Evolutionary conservation across 495 filamentous ascomycete genomes (phyloP), one percentile per base, ranked within the genome.

Genomic region (Aspergillus sclerotioniger): DNA sequence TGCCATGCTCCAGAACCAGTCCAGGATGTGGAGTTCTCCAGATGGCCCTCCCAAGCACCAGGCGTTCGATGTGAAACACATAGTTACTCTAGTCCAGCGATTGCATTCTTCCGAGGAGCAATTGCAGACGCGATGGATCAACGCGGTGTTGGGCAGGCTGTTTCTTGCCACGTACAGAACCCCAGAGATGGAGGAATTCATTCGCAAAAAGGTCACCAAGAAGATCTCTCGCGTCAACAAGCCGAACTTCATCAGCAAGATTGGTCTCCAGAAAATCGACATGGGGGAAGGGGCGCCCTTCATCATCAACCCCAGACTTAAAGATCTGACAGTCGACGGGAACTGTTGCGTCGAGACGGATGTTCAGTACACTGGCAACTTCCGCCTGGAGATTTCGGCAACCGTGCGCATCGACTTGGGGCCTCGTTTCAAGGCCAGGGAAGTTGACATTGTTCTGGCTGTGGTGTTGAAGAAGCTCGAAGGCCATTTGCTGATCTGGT

Each of bases 221-320:
- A 98, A 98, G 74, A 98, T 98, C 29, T 85, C 93, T 5, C 85
- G 94, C 20, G 94, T 96, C 37, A 92, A 92, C 60, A 92, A 91
- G 61, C 94, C 94, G 0, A 86, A 88, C 9, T 96, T 98, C 58
- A 83, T 98, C 35, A 91, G 88, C 54, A 84, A 85, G 54, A 85
- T 98, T 49, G 82, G 81, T 15, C 76, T 98, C 10, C 89, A 87
- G 63, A 86, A 80, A 53, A 90, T 98, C 51, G 84, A 94, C 62
- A 89, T 95, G 63, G 94, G 94, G 0, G 86, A 94, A 65, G 84
- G 87, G 1, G 90, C 93, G 7, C 94, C 94, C 0, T 89, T 90
- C 56, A 85, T 98, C 59, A 96, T 88, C 15, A 96, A 96, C 58
- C 92, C 91, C 16, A 81, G 87, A 39, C 78, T 98, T 16, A 93